Percentiles rank a stretch among this genome's conserved stretches.
phyloP scores from a whole-genome alignment of 768 basidiomycete genomes.

The Strobilomyces dryophilus region DNA sequence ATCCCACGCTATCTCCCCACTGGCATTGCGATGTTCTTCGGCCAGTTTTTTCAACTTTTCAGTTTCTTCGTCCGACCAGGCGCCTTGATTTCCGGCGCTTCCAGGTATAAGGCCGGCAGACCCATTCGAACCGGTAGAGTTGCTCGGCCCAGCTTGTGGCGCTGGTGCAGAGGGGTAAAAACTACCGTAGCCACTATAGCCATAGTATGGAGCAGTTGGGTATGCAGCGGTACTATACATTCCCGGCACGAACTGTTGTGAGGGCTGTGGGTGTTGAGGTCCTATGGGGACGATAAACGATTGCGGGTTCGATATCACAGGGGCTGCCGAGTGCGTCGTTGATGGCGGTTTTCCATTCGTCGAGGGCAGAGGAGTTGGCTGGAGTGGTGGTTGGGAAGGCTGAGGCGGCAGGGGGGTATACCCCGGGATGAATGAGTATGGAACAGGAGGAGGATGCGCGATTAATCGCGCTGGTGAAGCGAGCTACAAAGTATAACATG shows the following conservation, averaged over 20 bases:
- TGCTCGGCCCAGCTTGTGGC: slow-evolving; percentile 23
- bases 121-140: slow-evolving; percentile 25
- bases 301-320: slow-evolving; percentile 65
- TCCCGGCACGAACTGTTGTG: slow-evolving; percentile 40
- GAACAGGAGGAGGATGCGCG: slow-evolving; percentile 58
- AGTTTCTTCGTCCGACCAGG: slow-evolving; percentile 78
- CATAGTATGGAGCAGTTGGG: slow-evolving; percentile 62
- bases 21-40: slow-evolving; percentile 55
- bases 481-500: slow-evolving; percentile 42
- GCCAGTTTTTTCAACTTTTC: slow-evolving; percentile 64
- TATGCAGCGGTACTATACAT: slow-evolving; percentile 40
- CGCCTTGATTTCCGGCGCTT: slow-evolving; percentile 54
- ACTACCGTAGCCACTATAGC: slow-evolving; percentile 39
- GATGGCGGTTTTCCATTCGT: slow-evolving; percentile 32
- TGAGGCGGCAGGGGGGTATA: slow-evolving; percentile 26
- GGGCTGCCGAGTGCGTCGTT: slow-evolving; percentile 32
- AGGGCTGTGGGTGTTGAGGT: slow-evolving; percentile 44
- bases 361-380: slow-evolving; percentile 35
- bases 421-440: slow-evolving; percentile 46
- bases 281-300: slow-evolving; percentile 71
- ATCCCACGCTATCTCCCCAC: slow-evolving; percentile 68
- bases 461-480: slow-evolving; percentile 71
- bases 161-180: slow-evolving; percentile 30
- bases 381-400: slow-evolving; percentile 30
- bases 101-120: slow-evolving; percentile 14